These are phyloP conservation scores for Datisca glomerata DNA, from an alignment of 306 rosid species.

Conservation along the genomic window DNA sequence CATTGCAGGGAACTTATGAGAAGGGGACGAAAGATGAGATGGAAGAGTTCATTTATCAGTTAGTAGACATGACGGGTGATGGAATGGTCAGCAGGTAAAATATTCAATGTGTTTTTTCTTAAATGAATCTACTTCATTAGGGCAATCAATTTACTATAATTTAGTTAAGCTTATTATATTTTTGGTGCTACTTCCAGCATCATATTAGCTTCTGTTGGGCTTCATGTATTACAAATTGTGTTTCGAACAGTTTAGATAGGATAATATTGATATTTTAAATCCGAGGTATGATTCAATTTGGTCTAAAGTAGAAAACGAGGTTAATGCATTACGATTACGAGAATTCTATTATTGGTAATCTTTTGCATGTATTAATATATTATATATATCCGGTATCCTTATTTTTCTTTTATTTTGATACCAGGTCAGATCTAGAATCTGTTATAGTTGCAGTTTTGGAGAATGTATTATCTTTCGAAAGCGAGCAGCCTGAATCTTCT, in stretches of 20 bases:
- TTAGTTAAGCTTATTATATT: not conserved
- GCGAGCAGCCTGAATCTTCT: conserved; percentile 33
- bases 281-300: too few relatives aligned
- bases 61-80: conserved; percentile 43
- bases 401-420: conserved; percentile 13
- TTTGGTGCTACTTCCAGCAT: not conserved
- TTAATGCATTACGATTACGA: too few relatives aligned
- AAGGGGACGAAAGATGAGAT: conserved; percentile 76
- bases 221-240: too few relatives aligned
- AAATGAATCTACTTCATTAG: not conserved
- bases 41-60: conserved; percentile 57
- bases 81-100: conserved; percentile 41
- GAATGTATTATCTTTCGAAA: conserved; percentile 25
- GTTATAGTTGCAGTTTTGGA: conserved; percentile 42
- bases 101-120: too few relatives aligned
- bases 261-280: too few relatives aligned
- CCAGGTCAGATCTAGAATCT: conserved; percentile 77
- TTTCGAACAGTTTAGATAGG: too few relatives aligned
- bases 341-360: too few relatives aligned
- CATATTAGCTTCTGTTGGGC: not conserved
- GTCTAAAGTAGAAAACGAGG: too few relatives aligned
- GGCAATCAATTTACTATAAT: too few relatives aligned
- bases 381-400: too few relatives aligned
- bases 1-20: conserved; percentile 69
- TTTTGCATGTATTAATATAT: too few relatives aligned